These are phyloP conservation scores for Fusarium sp. DNA, from an alignment of 2,329 filamentous ascomycete genomes.

Conservation along the genomic window DNA sequence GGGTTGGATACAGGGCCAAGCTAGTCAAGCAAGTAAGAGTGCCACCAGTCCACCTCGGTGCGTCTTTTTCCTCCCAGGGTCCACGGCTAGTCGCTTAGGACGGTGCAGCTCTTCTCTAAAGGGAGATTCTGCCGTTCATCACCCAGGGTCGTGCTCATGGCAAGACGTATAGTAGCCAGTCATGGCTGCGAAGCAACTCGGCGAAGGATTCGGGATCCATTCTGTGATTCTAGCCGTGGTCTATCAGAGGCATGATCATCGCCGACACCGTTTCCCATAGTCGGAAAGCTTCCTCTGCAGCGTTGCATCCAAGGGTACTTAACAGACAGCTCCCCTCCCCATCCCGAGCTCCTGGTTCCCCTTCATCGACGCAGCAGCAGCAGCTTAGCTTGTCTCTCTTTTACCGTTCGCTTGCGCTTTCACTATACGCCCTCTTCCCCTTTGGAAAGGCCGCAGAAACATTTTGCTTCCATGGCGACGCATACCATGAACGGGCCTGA, in stretches of 20 bases:
- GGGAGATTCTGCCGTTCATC: background rate
- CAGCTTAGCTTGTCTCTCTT: background rate
- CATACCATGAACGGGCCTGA: slow-evolving; percentile 14
- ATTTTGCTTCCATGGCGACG: slow-evolving; percentile 11
- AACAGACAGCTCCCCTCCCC: slow-evolving; percentile 1
- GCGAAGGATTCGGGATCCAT: slow-evolving; percentile 6
- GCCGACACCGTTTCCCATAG: slow-evolving; percentile 2
- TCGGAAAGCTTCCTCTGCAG: slow-evolving; percentile 3
- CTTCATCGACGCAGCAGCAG: background rate
- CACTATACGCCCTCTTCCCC: background rate
- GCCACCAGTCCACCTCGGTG: slow-evolving; percentile 8
- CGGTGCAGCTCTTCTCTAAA: background rate
- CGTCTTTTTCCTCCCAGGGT: slow-evolving; percentile 10
- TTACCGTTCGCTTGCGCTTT: background rate
- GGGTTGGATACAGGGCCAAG: background rate
- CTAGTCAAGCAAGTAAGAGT: background rate
- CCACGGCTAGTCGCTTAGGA: background rate
- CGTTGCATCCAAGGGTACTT: slow-evolving; percentile 12
- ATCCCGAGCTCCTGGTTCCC: background rate
- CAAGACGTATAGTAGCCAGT: background rate
- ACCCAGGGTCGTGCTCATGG: slow-evolving; percentile 11
- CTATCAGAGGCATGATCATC: slow-evolving; percentile 14
- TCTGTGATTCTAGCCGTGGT: slow-evolving; percentile 10
- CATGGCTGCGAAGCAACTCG: background rate
- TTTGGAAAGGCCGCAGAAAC: background rate